Base-by-base conservation (phyloP, 176 grass and related monocot species). In the Carex littledalei region DNA sequence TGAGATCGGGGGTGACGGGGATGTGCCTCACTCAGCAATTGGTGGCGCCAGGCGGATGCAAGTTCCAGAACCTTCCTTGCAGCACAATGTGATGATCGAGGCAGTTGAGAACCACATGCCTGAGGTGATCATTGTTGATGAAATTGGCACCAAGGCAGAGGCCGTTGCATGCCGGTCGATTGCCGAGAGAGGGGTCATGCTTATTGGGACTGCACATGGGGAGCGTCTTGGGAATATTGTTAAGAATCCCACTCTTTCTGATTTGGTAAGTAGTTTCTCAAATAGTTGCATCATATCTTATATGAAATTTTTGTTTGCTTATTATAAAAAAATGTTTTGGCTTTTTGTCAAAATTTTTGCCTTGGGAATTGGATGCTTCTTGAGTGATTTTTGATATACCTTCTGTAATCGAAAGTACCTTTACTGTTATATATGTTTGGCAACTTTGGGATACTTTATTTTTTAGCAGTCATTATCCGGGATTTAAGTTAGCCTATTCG, bases 101-200 rank as follows among this genome's bases (percentile, higher is more conserved):
- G 95, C 95, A 32, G 93, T 98, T 21, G 93, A 98, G 86, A 98
- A 98, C 77, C 95, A 98, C 91, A 98, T 98, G 93, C 95, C 95
- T 82, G 91, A 98, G 88, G 95, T 95, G 80, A 91, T 98, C 74
- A 95, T 95, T 70, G 93, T 98, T 65, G 95, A 95, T 56, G 95
- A 98, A 89, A 98, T 98, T 56, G 95, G 95, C 64, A 98, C 95
- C 63, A 90, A 98, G 84, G 91, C 91, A 35, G 95, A 95, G 89
- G 93, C 93, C 17, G 88, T 89, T 59, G 95, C 95, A 77, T 95
- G 95, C 85, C 89, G 93, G 47, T 98, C 95, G 57, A 98, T 98
- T 91, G 91, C 93, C 78, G 95, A 98, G 89, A 90, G 93, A 81
- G 95, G 95, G 74, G 93, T 98, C 18, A 93, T 98, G 95, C 95